phyloP scores from a whole-genome alignment of 768 basidiomycete genomes.

The Trametes elegans region DNA sequence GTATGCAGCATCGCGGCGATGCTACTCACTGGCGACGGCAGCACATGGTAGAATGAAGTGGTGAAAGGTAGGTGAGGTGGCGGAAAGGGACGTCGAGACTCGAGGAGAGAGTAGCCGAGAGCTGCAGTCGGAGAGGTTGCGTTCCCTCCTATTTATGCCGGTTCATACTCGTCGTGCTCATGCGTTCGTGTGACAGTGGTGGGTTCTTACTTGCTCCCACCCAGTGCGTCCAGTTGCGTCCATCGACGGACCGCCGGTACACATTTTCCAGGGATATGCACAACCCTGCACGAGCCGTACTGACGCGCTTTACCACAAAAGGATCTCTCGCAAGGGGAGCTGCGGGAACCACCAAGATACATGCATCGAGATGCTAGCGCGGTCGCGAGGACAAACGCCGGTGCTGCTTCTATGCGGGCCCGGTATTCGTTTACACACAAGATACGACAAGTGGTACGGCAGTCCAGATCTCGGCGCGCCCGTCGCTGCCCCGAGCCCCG shows the following conservation, averaged over 20 bases:
- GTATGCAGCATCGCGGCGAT: too few species aligned
- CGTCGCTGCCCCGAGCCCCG: not conserved
- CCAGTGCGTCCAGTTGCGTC: not conserved
- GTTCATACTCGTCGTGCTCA: not conserved
- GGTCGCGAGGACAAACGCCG: not conserved
- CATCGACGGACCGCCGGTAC: not conserved
- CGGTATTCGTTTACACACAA: not conserved
- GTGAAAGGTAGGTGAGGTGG: not conserved
- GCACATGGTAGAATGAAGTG: slow-evolving; percentile 43
- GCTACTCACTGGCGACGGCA: slow-evolving; percentile 51
- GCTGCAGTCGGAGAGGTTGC: not conserved
- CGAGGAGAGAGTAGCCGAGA: not conserved
- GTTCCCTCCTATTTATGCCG: slow-evolving; percentile 6
- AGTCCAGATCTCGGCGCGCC: not conserved
- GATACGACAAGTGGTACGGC: not conserved
- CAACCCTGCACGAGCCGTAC: not conserved
- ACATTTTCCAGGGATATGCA: not conserved
- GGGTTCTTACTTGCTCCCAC: not conserved
- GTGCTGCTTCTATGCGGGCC: not conserved
- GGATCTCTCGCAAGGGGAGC: not conserved
- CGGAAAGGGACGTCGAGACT: not conserved
- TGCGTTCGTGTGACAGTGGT: not conserved
- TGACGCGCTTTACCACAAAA: slow-evolving; percentile 4
- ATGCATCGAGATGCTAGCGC: not conserved
- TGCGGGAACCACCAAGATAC: not conserved